Percentiles rank a stretch among this genome's conserved stretches.
Evolutionary conservation across 306 rosid genomes (phyloP).

Genomic region (Ziziphus jujuba): DNA sequence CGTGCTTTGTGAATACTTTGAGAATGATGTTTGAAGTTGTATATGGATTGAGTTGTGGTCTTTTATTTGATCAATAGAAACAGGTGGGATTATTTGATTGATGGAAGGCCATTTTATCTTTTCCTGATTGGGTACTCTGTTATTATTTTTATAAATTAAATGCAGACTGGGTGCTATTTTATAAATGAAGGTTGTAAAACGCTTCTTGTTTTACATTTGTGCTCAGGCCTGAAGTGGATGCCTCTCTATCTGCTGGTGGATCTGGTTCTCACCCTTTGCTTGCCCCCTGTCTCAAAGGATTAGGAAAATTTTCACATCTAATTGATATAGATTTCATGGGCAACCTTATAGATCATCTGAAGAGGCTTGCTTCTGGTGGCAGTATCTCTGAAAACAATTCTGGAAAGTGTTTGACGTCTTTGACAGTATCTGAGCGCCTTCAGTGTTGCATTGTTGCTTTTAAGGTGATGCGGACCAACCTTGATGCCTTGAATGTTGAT

Average conservation of each 20-base stretch:
- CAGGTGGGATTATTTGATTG: background rate
- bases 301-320: constrained; percentile 84
- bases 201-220: constrained; percentile 1
- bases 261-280: constrained; percentile 69
- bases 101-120: too few species aligned
- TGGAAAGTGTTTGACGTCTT: constrained; percentile 42
- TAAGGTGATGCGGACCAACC: constrained; percentile 93
- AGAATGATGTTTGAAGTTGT: background rate
- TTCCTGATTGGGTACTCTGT: too few species aligned
- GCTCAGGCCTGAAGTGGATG: constrained; percentile 60
- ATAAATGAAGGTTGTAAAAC: too few species aligned
- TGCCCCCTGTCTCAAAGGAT: constrained; percentile 84
- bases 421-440: constrained; percentile 87
- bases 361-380: constrained; percentile 66
- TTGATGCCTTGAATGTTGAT: constrained; percentile 92
- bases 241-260: constrained; percentile 32
- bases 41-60: background rate
- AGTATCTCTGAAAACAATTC: constrained; percentile 35
- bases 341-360: constrained; percentile 78
- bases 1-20: background rate
- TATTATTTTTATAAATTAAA: too few species aligned
- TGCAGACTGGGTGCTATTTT: too few species aligned
- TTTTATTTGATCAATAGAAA: background rate
- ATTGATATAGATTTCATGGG: constrained; percentile 92
- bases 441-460: constrained; percentile 93